Conservation (phyloP, 345 rosid species). For the Mallotus nudiflorus region DNA sequence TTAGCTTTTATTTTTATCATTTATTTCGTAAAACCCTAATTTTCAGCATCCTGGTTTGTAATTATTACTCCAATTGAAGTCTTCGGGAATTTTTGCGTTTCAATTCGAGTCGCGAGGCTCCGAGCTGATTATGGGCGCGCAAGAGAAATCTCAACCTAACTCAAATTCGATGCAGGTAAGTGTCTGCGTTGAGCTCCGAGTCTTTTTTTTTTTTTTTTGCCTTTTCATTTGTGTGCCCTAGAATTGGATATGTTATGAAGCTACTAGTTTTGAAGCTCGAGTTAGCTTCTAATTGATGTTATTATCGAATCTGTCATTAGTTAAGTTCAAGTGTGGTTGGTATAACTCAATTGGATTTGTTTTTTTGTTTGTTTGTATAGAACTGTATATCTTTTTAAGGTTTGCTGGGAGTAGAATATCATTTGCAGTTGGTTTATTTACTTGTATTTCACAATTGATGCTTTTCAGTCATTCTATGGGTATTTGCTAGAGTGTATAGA, state of each 20-base stretch:
- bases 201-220: conserved; percentile 22
- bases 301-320: conserved; percentile 8
- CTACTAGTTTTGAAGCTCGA: conserved; percentile 7
- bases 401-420: background rate
- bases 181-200: too few relatives aligned
- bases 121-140: conserved; percentile 71
- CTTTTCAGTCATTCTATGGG: background rate
- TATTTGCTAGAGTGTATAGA: background rate
- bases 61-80: conserved; percentile 19
- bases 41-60: conserved; percentile 18
- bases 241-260: conserved; percentile 14
- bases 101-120: conserved; percentile 33
- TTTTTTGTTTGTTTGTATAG: background rate
- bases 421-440: background rate
- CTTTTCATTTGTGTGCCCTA: conserved; percentile 19
- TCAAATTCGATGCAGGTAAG: conserved; percentile 89
- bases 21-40: conserved; percentile 52
- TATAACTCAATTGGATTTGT: background rate
- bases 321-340: conserved; percentile 7
- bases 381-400: background rate
- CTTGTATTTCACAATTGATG: background rate
- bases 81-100: conserved; percentile 24
- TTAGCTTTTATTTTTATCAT: conserved; percentile 21
- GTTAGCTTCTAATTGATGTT: background rate
- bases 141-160: conserved; percentile 71